Percentiles rank a stretch among this genome's conserved stretches.
Evolutionary conservation across 768 basidiomycete species (phyloP).

Genomic region (Lentinula sp.): DNA sequence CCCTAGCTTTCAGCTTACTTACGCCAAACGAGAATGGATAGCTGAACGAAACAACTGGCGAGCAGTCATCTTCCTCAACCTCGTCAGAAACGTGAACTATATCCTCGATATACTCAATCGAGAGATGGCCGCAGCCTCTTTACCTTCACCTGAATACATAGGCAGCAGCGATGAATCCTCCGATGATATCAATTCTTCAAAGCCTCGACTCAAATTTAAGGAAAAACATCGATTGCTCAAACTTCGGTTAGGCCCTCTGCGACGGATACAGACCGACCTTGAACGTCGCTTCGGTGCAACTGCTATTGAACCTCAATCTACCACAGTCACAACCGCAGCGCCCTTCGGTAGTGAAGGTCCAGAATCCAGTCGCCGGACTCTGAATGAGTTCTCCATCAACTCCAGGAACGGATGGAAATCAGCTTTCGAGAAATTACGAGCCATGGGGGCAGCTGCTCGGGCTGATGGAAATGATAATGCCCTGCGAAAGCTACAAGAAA

Average conservation of each 20-base stretch:
- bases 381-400: slow-evolving; percentile 52
- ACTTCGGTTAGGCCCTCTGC: slow-evolving; percentile 51
- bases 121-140: slow-evolving; percentile 42
- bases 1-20: slow-evolving; percentile 71
- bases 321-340: slow-evolving; percentile 30
- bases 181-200: slow-evolving; percentile 24
- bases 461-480: slow-evolving; percentile 11
- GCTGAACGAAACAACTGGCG: slow-evolving; percentile 70
- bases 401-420: slow-evolving; percentile 64
- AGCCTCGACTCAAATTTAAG: slow-evolving; percentile 37
- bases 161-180: slow-evolving; percentile 31
- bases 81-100: slow-evolving; percentile 60
- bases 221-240: slow-evolving; percentile 58
- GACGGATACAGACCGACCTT: slow-evolving; percentile 50
- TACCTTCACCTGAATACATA: slow-evolving; percentile 10
- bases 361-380: slow-evolving; percentile 17
- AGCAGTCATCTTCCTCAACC: slow-evolving; percentile 71
- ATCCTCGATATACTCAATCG: slow-evolving; percentile 52
- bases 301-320: slow-evolving; percentile 42
- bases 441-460: slow-evolving; percentile 22
- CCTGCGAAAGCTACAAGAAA: slow-evolving; percentile 27
- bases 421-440: slow-evolving; percentile 50
- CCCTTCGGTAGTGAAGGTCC: slow-evolving; percentile 26
- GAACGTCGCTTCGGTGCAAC: slow-evolving; percentile 56
- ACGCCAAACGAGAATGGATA: slow-evolving; percentile 63